A percentile compares a stretch with the other conserved stretches of the same genome.
These are phyloP conservation scores for Pseudotulostoma volvatum DNA, from an alignment of 495 filamentous ascomycete genomes.

Conservation along the genomic window DNA sequence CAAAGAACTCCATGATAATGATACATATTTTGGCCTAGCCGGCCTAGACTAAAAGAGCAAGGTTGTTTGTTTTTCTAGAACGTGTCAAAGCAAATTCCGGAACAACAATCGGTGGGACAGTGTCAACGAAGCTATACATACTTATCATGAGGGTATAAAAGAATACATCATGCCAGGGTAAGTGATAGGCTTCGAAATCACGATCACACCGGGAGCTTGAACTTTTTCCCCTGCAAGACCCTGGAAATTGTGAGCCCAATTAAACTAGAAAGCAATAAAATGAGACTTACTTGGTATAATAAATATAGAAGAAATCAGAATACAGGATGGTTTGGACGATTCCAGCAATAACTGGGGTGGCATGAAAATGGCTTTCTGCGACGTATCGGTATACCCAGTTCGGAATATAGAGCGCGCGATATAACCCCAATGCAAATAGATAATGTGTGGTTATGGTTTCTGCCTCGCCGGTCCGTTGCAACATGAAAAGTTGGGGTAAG, in stretches of 20 bases:
- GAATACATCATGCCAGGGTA: too few species aligned
- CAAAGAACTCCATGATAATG: too few species aligned
- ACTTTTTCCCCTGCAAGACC: constrained; percentile 77
- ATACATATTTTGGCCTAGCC: too few species aligned
- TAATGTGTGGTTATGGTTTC: constrained; percentile 98
- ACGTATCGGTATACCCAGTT: constrained; percentile 93
- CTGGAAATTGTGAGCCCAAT: constrained; percentile 13
- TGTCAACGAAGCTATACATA: too few species aligned
- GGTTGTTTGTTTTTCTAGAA: too few species aligned
- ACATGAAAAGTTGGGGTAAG: constrained; percentile 91
- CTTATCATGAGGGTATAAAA: too few species aligned
- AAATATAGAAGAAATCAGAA: constrained; percentile 99
- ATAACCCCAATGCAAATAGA: constrained; percentile 83
- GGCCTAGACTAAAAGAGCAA: too few species aligned
- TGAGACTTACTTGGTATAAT: constrained; percentile 70
- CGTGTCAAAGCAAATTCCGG: too few species aligned
- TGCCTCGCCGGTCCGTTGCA: constrained; percentile 91
- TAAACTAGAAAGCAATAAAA: constrained; percentile 1
- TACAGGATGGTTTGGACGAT: constrained; percentile 88
- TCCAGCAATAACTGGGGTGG: constrained; percentile 71
- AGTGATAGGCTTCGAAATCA: too few species aligned
- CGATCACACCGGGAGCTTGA: constrained; percentile 72
- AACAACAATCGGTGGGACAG: too few species aligned
- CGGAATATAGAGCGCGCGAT: constrained; percentile 89
- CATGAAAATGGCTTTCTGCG: constrained; percentile 57